Base-by-base conservation (phyloP, 2,329 filamentous ascomycete species). In the Talaromyces sp. region DNA sequence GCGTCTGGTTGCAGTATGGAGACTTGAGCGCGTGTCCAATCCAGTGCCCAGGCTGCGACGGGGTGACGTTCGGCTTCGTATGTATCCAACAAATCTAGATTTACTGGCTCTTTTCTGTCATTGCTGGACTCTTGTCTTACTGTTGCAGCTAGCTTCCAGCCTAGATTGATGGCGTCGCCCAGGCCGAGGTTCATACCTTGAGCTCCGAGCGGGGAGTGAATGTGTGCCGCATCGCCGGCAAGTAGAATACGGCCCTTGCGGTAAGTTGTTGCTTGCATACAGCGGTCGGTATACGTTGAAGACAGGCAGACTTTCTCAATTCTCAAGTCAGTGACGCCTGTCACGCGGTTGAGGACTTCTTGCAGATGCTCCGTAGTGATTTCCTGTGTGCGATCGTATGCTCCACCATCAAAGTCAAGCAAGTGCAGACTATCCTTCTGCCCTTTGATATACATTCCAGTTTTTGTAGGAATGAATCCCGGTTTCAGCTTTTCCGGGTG, bases 91-190 rank as follows among this genome's bases (percentile, higher is more conserved):
- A 59, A 15, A n/a, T 22, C 19, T 81, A 69, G 13, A 81, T 63
- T 11, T 63, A 63, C 0, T 83, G 64, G 37, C 73, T 68, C 0
- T n/a, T n/a, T n/a, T 53, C 28, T 35, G 8, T 53, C 50, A n/a
- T 41, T 19, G 19, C 17, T 58, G 2, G 76, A 72, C 53, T 69
- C 70, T 2, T 75, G 73, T n/a, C 64, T 69, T 1, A 82, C 67
- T 2, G 81, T 71, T 28, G 73, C 70, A 2, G 73, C 77, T 11
- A 84, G 72, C 64, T 84, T 84, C 80, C 80, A 83, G 3, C 81
- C 81, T 53, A 83, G 74, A 62, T 83, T 83, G 64, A 81, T 79
- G 31, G 75, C 60, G 61, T 86, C 83, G 61, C 85, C 83, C 55
- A 86, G 67, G 6, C 68, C 68, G 17, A 67, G 62, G 54, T 72